Evolutionary conservation across 371 early-diverging fungal species (phyloP).

Genomic region (Syncephalastrum racemosum): DNA sequence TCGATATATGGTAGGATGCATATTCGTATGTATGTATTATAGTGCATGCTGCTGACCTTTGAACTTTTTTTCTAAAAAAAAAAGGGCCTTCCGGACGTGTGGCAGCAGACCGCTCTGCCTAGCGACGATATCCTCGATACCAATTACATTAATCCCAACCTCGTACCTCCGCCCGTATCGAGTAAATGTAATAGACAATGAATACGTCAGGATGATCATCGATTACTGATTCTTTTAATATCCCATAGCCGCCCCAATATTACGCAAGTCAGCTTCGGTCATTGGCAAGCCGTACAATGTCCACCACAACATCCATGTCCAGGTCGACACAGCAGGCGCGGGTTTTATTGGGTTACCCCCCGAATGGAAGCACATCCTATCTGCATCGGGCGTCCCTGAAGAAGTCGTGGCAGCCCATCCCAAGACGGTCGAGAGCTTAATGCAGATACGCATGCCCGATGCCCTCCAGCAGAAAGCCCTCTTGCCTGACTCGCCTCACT

Average conservation of each 20-base stretch:
- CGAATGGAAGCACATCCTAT: constrained; percentile 58
- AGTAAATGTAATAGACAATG: no score
- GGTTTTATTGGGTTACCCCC: constrained; percentile 57
- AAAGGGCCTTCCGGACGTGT: constrained; percentile 69
- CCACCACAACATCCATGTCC: constrained; percentile 63
- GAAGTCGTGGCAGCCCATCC: constrained; percentile 56
- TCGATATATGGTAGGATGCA: constrained; percentile 56
- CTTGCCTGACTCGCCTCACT: constrained; percentile 24
- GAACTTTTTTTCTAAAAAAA: no score
- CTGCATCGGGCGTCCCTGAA: constrained; percentile 52
- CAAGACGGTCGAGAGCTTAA: constrained; percentile 50
- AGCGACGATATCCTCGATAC: constrained; percentile 67
- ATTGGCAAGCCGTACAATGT: constrained; percentile 68
- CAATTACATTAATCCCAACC: constrained; percentile 61
- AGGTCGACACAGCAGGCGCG: constrained; percentile 43
- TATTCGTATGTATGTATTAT: background rate
- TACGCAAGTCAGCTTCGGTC: constrained; percentile 21
- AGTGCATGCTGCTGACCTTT: background rate
- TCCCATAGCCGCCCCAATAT: constrained; percentile 21
- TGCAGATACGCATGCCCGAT: constrained; percentile 58
- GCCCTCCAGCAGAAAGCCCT: constrained; percentile 29
- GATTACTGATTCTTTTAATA: no score
- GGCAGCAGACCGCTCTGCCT: constrained; percentile 57
- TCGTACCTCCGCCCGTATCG: constrained; percentile 53
- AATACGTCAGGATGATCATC: no score